Conservation (phyloP, 257 asterid genomes). For the Nicotiana obtusifolia region DNA sequence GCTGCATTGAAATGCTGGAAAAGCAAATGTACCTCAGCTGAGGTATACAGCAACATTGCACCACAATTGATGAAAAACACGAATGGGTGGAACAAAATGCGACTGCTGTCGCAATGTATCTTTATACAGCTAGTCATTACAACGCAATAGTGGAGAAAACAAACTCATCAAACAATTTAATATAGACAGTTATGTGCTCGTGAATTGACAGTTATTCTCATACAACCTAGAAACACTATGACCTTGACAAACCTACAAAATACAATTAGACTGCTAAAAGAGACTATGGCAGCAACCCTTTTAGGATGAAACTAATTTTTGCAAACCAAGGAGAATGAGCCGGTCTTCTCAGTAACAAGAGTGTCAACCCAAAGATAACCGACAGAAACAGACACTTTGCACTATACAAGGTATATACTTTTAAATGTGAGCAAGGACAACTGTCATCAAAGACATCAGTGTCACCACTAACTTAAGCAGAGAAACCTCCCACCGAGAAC, state of each 20-base stretch:
- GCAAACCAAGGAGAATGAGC: background rate
- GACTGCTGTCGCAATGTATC: background rate
- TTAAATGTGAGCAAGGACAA: conserved; percentile 40
- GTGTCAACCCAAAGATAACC: conserved; percentile 1
- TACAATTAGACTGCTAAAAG: background rate
- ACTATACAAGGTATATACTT: conserved; percentile 10
- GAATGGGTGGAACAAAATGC: background rate
- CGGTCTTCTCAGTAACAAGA: background rate
- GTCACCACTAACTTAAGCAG: conserved; percentile 33
- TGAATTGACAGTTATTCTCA: conserved; percentile 13
- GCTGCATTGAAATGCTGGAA: background rate
- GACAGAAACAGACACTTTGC: background rate
- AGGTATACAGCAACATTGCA: background rate
- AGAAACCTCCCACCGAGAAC: conserved; percentile 35
- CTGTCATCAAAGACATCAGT: conserved; percentile 31
- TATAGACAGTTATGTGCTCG: background rate
- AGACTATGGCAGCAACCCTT: conserved; percentile 6
- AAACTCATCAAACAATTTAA: background rate
- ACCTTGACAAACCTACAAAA: conserved; percentile 30
- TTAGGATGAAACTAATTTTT: background rate
- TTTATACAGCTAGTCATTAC: background rate
- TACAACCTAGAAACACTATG: conserved; percentile 14
- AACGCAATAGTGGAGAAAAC: conserved; percentile 6
- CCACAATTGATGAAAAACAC: background rate
- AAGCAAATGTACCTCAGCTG: background rate